Base-by-base conservation (phyloP, 2,329 filamentous ascomycete genomes). In the Talaromyces marneffei region DNA sequence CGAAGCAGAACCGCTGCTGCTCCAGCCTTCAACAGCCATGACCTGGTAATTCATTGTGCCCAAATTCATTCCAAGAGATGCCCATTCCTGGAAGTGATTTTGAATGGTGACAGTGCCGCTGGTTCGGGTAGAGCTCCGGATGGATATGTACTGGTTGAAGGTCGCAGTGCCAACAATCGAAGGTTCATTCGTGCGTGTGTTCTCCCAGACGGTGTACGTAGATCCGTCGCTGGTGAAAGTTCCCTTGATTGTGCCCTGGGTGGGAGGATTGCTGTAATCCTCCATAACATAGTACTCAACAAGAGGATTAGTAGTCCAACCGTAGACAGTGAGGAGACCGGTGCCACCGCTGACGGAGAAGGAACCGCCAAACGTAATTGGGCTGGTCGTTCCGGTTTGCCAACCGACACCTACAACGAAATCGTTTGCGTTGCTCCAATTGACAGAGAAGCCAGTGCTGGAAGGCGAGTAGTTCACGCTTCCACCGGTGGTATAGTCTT, bases 331-430 rank as follows among this genome's bases (percentile, higher is more conserved):
- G 10, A n/a, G n/a, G n/a, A n/a, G n/a, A n/a, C n/a, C n/a, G n/a
- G n/a, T n/a, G n/a, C n/a, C n/a, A n/a, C n/a, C n/a, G n/a, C n/a
- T n/a, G n/a, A n/a, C n/a, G n/a, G n/a, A n/a, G n/a, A n/a, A n/a
- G n/a, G n/a, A n/a, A n/a, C n/a, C n/a, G n/a, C n/a, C 63, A 56
- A 70, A 74, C 40, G 57, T 71, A 61, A 75, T 59, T 14, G 61
- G 40, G 2, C 61, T 62, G 31, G 27, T n/a, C n/a, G 70, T 77
- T 54, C 83, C 83, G n/a, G 82, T 78, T 61, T 79, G 78, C 82
- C 83, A 85, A 35, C 83, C 83, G 72, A 85, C 85, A 35, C 83
- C 83, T 59, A 76, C 82, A 27, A 84, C 82, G 42, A 84, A 80
- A 74, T 85, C 83, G 31, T 81, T 80, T 20, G 69, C 72, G 50